These are phyloP conservation scores for Sporisorium iseilematis-ciliati DNA, from an alignment of 1,284 basidiomycete species.

Conservation along the genomic window DNA sequence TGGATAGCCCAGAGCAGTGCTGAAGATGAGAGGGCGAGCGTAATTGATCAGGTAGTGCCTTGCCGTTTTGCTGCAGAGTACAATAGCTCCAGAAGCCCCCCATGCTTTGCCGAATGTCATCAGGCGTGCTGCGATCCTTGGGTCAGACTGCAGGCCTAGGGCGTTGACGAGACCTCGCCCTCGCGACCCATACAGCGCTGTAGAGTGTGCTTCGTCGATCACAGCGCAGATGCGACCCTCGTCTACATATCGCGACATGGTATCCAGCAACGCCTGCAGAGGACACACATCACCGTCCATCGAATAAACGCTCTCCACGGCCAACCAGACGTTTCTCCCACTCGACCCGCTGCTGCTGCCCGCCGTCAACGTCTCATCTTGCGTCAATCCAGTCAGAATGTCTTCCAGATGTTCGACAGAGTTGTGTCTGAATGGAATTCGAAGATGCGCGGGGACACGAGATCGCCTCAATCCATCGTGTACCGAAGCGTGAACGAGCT, in stretches of 20 bases:
- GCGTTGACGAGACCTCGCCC: conserved; percentile 55
- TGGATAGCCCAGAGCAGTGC: conserved; percentile 53
- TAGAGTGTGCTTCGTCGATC: conserved; percentile 84
- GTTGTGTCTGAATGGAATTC: conserved; percentile 43
- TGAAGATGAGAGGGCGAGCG: conserved; percentile 78
- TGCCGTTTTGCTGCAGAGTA: conserved; percentile 80
- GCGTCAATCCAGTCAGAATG: conserved; percentile 16
- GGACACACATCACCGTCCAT: conserved; percentile 96
- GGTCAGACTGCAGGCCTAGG: conserved; percentile 29
- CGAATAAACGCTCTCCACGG: conserved; percentile 88
- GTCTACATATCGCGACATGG: conserved; percentile 76
- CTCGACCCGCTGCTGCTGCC: neutral
- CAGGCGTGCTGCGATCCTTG: conserved; percentile 50
- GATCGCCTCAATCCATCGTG: conserved; percentile 90
- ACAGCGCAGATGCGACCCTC: conserved; percentile 69
- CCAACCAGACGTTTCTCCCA: conserved; percentile 72
- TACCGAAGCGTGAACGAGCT: conserved; percentile 89
- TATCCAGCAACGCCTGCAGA: conserved; percentile 76
- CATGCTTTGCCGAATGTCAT: conserved; percentile 68
- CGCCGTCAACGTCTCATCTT: conserved; percentile 10
- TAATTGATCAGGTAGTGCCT: conserved; percentile 91
- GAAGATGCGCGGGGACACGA: conserved; percentile 61
- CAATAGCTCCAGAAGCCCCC: conserved; percentile 74
- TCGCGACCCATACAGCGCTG: conserved; percentile 77
- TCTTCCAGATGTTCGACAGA: conserved; percentile 21